These are phyloP conservation scores for Lactarius vividus DNA, from an alignment of 768 basidiomycete genomes.

Conservation along the genomic window DNA sequence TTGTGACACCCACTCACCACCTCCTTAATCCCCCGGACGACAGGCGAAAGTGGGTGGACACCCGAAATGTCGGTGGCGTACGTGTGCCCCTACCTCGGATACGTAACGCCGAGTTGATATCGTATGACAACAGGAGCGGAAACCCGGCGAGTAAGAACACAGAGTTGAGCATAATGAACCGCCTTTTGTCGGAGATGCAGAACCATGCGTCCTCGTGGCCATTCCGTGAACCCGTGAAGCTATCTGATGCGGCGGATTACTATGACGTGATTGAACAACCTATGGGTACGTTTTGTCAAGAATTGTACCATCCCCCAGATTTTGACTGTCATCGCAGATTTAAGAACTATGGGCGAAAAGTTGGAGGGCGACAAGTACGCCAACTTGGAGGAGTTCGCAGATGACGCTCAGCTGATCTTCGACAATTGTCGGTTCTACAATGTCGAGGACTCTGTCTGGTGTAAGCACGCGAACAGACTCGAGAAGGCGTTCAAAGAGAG, in stretches of 20 bases:
- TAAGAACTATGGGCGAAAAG: conserved; percentile 84
- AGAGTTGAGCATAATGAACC: conserved; percentile 68
- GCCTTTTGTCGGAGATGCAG: conserved; percentile 74
- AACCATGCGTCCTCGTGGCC: conserved; percentile 83
- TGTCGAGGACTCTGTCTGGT: conserved; percentile 72
- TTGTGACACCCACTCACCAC: conserved; percentile 21
- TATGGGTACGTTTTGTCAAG: conserved; percentile 66
- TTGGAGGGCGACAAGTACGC: conserved; percentile 85
- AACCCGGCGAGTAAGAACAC: conserved; percentile 52
- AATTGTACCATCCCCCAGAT: conserved; percentile 1
- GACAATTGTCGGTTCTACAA: conserved; percentile 91
- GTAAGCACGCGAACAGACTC: conserved; percentile 80
- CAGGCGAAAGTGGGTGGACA: conserved; percentile 93
- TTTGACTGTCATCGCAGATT: conserved; percentile 49
- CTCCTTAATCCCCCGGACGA: conserved; percentile 2
- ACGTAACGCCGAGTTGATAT: neutral
- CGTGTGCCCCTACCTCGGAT: conserved; percentile 32
- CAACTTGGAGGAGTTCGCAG: conserved; percentile 67
- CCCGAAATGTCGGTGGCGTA: conserved; percentile 74
- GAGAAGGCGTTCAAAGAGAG: conserved; percentile 72
- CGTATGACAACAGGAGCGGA: conserved; percentile 31
- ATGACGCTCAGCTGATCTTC: conserved; percentile 81
- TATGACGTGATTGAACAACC: conserved; percentile 85
- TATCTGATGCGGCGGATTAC: conserved; percentile 81
- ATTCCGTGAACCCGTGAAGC: conserved; percentile 78